Base-by-base conservation (phyloP, 225 moss, liverwort and hornwort species). In the Asterella californica region DNA sequence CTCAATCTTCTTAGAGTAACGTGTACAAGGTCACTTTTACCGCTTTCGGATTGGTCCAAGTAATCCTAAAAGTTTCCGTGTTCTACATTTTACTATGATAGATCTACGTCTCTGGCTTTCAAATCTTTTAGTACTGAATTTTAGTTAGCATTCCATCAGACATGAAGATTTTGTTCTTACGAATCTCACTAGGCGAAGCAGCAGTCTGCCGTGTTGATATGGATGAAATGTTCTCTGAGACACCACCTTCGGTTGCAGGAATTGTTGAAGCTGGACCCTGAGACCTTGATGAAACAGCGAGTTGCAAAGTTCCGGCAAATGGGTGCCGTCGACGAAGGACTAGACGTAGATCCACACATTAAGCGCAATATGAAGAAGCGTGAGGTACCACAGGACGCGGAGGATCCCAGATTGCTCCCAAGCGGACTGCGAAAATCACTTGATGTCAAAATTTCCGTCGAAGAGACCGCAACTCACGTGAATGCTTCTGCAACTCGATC, bases 321-420 rank as follows among this genome's bases (percentile, higher is more conserved):
- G 76, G 95, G 97, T 74, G 86, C 90, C 63, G 87, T 99, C 45
- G 88, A 92, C 22, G 97, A 99, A 85, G 86, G 89, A 77, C 83
- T 85, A 50, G 93, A 92, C 46, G 92, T 90, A 29, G 94, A 99
- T 86, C 87, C 92, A 68, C 93, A 93, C 36, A 91, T 92, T 78
- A 99, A 99, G 85, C 88, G 93, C 52, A 99, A 93, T 84, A 99
- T 99, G 94, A 99, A 99, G 82, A 94, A 93, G 85, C 87, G 92
- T 37, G 94, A 99, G 15, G 81, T 78, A 55, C 82, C 92, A 6
- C 75, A 83, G 42, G 87, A 90, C 57, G 86, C 82, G 47, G 92
- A 89, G 61, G 93, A 93, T 62, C 80, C 91, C 48, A 87, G 82
- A 75, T 84, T 84, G 81, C 81, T 94, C 46, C 82, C 90, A 10